Conservation (phyloP, 2,329 filamentous ascomycete genomes). For the Penicillium brasilianum region DNA sequence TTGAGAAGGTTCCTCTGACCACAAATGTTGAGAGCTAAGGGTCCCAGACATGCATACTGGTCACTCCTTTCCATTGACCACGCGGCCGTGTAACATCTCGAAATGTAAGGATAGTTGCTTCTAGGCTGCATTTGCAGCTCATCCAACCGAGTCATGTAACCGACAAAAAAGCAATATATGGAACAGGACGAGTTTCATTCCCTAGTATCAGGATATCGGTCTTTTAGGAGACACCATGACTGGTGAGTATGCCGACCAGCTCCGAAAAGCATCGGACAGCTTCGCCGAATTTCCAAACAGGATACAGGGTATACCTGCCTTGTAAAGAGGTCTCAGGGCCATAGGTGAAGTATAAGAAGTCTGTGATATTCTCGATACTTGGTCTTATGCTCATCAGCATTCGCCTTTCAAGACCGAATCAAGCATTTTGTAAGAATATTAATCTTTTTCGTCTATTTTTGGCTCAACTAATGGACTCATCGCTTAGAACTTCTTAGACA, state of each 20-base stretch:
- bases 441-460: neutral
- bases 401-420: neutral
- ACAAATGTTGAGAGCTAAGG: neutral
- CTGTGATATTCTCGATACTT: neutral
- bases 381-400: neutral
- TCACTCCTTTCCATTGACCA: slow-evolving; percentile 9
- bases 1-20: neutral
- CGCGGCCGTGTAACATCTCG: slow-evolving; percentile 17
- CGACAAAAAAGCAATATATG: slow-evolving; percentile 16
- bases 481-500: neutral
- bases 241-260: slow-evolving; percentile 11
- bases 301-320: neutral
- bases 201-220: slow-evolving; percentile 14
- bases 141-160: neutral
- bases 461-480: neutral
- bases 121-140: neutral
- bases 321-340: too few relatives aligned
- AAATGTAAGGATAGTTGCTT: neutral
- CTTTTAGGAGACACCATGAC: slow-evolving; percentile 9
- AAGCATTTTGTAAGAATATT: neutral
- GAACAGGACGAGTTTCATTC: neutral
- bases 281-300: slow-evolving; percentile 19
- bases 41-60: neutral
- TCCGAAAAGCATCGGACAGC: slow-evolving; percentile 16
- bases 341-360: slow-evolving; percentile 14